These are phyloP conservation scores for Cladophialophora chaetospira DNA, from an alignment of 2,329 filamentous ascomycete species.

Conservation along the genomic window DNA sequence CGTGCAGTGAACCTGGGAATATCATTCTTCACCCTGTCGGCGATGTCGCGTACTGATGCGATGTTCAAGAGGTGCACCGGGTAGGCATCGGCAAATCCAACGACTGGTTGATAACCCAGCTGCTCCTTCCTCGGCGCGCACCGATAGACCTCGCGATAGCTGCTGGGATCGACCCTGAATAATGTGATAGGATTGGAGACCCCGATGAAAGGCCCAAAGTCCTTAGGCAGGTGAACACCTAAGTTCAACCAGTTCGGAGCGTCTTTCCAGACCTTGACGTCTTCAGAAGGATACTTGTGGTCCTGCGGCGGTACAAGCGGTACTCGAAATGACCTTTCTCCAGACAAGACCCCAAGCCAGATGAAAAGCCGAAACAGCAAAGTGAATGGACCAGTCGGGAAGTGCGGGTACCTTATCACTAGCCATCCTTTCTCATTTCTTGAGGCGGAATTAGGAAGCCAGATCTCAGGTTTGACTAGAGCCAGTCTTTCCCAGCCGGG, in stretches of 20 bases:
- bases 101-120: conserved; percentile 55
- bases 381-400: conserved; percentile 22
- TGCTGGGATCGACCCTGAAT: conserved; percentile 53
- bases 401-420: conserved; percentile 50
- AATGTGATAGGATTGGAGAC: conserved; percentile 53
- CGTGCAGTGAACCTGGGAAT: conserved; percentile 51
- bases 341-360: conserved; percentile 35
- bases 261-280: conserved; percentile 60
- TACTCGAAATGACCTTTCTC: conserved; percentile 52
- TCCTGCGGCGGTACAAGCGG: conserved; percentile 54
- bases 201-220: conserved; percentile 54
- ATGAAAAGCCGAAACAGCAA: conserved; percentile 17
- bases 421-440: conserved; percentile 53
- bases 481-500: conserved; percentile 63
- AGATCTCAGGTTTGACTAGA: conserved; percentile 65
- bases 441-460: conserved; percentile 48
- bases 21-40: conserved; percentile 42
- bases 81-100: conserved; percentile 62
- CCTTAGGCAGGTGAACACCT: conserved; percentile 46
- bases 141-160: conserved; percentile 54
- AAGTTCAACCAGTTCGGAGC: conserved; percentile 47
- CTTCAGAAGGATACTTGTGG: conserved; percentile 49
- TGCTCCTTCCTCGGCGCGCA: conserved; percentile 55
- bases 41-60: conserved; percentile 56
- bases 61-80: conserved; percentile 60